A percentile compares a stretch with the other conserved stretches of the same genome.
phyloP scores from a whole-genome alignment of 306 rosid genomes.

The Potentilla sterilis region DNA sequence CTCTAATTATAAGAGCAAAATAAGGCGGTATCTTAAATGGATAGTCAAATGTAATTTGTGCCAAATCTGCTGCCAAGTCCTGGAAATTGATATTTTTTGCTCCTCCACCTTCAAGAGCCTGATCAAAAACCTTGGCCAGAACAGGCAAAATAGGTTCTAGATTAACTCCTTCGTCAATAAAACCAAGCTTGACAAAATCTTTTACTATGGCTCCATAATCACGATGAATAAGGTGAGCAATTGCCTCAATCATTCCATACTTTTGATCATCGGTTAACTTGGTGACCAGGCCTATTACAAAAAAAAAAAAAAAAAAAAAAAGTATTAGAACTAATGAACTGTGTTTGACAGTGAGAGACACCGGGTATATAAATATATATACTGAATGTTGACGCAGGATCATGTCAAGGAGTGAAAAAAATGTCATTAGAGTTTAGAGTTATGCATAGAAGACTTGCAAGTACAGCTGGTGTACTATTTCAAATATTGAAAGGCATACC shows the following conservation, averaged over 20 bases:
- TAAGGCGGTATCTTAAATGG: conserved; percentile 98
- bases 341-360: background rate
- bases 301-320: conserved; percentile 7
- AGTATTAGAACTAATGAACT: background rate
- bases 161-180: conserved; percentile 93
- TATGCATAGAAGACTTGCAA: background rate
- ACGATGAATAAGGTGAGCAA: conserved; percentile 94
- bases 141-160: conserved; percentile 95
- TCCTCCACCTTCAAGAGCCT: conserved; percentile 99
- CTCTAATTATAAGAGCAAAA: conserved; percentile 97
- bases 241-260: conserved; percentile 99
- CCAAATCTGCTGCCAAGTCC: conserved; percentile 95
- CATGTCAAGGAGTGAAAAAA: conserved; percentile 2
- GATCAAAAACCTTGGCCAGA: conserved; percentile 96
- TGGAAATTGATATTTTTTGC: conserved; percentile 97
- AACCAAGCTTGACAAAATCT: conserved; percentile 89
- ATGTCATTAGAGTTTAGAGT: background rate
- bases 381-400: background rate
- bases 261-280: conserved; percentile 94
- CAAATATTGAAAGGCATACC: background rate
- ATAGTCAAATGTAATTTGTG: conserved; percentile 97
- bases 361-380: background rate
- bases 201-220: conserved; percentile 90
- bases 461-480: background rate
- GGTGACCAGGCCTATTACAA: conserved; percentile 81